phyloP scores from a whole-genome alignment of 2,329 filamentous ascomycete genomes.

The Colletotrichum godetiae region DNA sequence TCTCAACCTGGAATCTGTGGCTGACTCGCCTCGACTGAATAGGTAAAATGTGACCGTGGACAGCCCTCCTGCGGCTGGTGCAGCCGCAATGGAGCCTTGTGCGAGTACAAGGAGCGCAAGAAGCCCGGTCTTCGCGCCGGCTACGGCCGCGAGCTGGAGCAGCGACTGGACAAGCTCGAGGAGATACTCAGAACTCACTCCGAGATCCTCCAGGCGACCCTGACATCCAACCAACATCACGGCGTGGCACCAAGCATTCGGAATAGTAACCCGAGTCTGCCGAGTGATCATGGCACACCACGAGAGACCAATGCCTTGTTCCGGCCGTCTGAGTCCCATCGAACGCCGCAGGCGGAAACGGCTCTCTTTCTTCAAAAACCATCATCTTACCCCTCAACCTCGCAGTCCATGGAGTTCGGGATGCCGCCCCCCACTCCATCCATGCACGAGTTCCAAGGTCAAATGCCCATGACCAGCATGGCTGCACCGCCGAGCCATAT shows the following conservation, averaged over 20 bases:
- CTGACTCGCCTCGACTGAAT: constrained; percentile 24
- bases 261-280: constrained; percentile 61
- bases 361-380: constrained; percentile 72
- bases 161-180: constrained; percentile 77
- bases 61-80: constrained; percentile 80
- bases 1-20: background rate
- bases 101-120: constrained; percentile 77
- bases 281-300: constrained; percentile 68
- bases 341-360: constrained; percentile 67
- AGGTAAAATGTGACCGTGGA: constrained; percentile 81
- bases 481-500: constrained; percentile 46
- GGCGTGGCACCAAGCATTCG: constrained; percentile 54
- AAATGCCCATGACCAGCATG: constrained; percentile 54
- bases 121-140: constrained; percentile 74
- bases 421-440: constrained; percentile 58
- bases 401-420: constrained; percentile 62
- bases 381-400: constrained; percentile 57
- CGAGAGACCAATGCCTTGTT: constrained; percentile 61
- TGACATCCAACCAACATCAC: constrained; percentile 51
- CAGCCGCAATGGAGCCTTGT: constrained; percentile 69
- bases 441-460: constrained; percentile 63
- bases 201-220: constrained; percentile 71
- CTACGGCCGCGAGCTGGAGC: constrained; percentile 79
- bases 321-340: constrained; percentile 59
- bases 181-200: constrained; percentile 74